Evolutionary conservation across 225 moss, liverwort and hornwort genomes (phyloP).

Genomic region (Sphagnum tenellum): DNA sequence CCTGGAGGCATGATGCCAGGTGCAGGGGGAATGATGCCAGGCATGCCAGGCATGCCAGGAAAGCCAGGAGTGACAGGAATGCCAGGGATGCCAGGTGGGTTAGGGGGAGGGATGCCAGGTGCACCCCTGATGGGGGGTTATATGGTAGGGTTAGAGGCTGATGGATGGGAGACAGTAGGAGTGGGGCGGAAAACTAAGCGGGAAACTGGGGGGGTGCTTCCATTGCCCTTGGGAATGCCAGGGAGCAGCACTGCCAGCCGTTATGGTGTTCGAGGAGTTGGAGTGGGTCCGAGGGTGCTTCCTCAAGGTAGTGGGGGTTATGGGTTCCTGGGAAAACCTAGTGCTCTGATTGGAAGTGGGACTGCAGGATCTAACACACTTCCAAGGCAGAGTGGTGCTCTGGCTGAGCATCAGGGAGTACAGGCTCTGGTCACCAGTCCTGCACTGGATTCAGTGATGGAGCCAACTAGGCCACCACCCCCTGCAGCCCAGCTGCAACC

Average conservation of each 20-base stretch:
- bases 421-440: background rate
- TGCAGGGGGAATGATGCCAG: slow-evolving; percentile 17
- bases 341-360: slow-evolving; percentile 38
- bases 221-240: slow-evolving; percentile 21
- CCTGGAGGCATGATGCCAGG: slow-evolving; percentile 3
- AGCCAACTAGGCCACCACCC: background rate
- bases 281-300: slow-evolving; percentile 20
- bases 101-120: slow-evolving; percentile 15
- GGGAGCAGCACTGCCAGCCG: slow-evolving; percentile 23
- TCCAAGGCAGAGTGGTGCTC: slow-evolving; percentile 10
- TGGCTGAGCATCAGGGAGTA: slow-evolving; percentile 1
- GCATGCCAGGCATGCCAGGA: background rate
- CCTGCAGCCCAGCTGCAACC: background rate
- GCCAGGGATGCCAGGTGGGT: slow-evolving; percentile 11
- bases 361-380: slow-evolving; percentile 16
- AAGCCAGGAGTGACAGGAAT: background rate
- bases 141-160: too few species aligned
- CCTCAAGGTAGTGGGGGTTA: slow-evolving; percentile 23
- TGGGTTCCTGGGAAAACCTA: slow-evolving; percentile 30
- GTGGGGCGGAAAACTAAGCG: too few species aligned
- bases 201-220: slow-evolving; percentile 9
- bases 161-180: too few species aligned
- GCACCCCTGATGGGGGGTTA: slow-evolving; percentile 11
- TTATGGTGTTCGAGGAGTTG: slow-evolving; percentile 14
- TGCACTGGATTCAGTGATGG: slow-evolving; percentile 5